Evolutionary conservation across 2,329 filamentous ascomycete species (phyloP).

Genomic region (Colletotrichum destructivum): DNA sequence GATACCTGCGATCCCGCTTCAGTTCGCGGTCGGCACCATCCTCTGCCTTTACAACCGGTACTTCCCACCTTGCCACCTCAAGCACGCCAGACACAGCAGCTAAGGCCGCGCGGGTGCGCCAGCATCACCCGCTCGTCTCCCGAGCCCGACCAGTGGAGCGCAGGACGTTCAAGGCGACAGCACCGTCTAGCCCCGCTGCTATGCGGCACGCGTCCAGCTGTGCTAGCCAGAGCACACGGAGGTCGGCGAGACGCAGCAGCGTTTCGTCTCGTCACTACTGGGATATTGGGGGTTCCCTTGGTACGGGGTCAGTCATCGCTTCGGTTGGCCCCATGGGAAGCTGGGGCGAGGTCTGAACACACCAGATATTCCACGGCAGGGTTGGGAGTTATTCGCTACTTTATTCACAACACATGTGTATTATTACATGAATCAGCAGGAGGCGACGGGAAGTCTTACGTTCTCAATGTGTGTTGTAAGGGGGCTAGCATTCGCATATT

Average conservation of each 20-base stretch:
- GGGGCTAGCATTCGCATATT: constrained; percentile 29
- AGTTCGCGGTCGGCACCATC: constrained; percentile 63
- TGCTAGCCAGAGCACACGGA: constrained; percentile 88
- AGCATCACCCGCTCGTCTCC: constrained; percentile 89
- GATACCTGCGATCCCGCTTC: constrained; percentile 85
- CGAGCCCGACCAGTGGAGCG: constrained; percentile 67
- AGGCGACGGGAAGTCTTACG: constrained; percentile 1
- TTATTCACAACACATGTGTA: constrained; percentile 28
- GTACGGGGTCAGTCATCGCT: constrained; percentile 80
- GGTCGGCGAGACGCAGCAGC: constrained; percentile 77
- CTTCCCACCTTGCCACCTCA: constrained; percentile 63
- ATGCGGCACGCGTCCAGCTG: constrained; percentile 76
- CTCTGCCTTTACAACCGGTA: constrained; percentile 59
- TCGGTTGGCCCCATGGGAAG: constrained; percentile 79
- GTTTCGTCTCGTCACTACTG: constrained; percentile 89
- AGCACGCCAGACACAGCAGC: constrained; percentile 77
- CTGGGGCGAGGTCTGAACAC: constrained; percentile 80
- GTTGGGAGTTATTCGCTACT: neutral
- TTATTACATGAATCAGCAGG: constrained; percentile 28
- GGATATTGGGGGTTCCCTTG: constrained; percentile 88
- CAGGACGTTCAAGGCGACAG: constrained; percentile 69
- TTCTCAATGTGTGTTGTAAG: neutral
- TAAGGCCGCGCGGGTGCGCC: constrained; percentile 86
- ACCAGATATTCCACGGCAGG: constrained; percentile 3
- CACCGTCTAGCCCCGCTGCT: constrained; percentile 63